Percentiles rank a stretch among this genome's conserved stretches.
These are phyloP conservation scores for Peribolospora baueri DNA, from an alignment of 768 basidiomycete species.

Conservation along the genomic window DNA sequence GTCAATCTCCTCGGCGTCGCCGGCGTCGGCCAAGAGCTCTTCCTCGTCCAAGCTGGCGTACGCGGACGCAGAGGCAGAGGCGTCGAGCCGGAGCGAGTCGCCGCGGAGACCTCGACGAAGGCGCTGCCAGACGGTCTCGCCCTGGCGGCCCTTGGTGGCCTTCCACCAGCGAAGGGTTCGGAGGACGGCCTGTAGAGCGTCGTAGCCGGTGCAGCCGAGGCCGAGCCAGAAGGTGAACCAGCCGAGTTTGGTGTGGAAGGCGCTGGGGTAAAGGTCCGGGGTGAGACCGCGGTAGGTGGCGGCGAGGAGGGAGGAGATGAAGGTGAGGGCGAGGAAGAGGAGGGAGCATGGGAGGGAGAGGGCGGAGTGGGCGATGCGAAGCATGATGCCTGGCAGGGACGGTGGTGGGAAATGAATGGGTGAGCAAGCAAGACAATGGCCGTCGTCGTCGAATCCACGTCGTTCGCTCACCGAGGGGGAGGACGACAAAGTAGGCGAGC, in stretches of 20 bases:
- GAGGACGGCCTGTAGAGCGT: slow-evolving; percentile 22
- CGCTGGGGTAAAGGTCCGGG: slow-evolving; percentile 43
- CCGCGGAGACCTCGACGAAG: background rate
- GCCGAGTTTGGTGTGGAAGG: slow-evolving; percentile 38
- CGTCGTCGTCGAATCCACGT: background rate
- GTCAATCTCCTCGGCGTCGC: background rate
- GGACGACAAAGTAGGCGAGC: slow-evolving; percentile 54
- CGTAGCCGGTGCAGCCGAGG: slow-evolving; percentile 28
- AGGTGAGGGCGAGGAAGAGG: slow-evolving; percentile 36
- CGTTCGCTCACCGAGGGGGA: slow-evolving; percentile 44
- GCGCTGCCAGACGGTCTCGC: background rate
- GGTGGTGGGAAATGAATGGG: background rate
- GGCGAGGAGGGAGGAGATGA: slow-evolving; percentile 42
- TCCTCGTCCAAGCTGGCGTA: background rate
- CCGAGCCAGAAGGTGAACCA: slow-evolving; percentile 31
- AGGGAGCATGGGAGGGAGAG: slow-evolving; percentile 35
- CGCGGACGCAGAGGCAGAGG: background rate
- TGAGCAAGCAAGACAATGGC: background rate
- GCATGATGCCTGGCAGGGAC: slow-evolving; percentile 35
- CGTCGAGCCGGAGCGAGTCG: background rate
- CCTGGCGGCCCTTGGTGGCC: background rate
- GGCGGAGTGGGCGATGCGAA: slow-evolving; percentile 52
- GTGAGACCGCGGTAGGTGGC: slow-evolving; percentile 51
- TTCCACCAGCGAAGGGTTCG: background rate
- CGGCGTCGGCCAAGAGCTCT: background rate